Percentiles rank a stretch among this genome's conserved stretches.
Conservation (phyloP, 2,329 filamentous ascomycete genomes). For the Hypocrella siamensis region DNA sequence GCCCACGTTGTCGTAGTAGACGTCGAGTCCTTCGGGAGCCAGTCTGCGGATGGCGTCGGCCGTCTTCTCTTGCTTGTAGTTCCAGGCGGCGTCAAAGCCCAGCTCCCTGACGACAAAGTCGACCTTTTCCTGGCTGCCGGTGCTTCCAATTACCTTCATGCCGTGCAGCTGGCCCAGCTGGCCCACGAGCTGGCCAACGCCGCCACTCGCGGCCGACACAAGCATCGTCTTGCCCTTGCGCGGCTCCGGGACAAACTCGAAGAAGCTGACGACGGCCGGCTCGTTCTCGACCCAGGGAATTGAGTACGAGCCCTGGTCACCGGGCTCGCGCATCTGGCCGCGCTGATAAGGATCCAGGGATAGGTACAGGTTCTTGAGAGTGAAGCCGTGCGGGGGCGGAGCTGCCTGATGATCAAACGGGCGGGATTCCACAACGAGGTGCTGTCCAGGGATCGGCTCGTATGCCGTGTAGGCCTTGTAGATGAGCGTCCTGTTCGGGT, state of each 20-base stretch:
- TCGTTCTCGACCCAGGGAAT: neutral
- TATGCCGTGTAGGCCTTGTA: neutral
- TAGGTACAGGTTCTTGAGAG: neutral
- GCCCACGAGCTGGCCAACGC: conserved; percentile 66
- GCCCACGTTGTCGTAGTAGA: conserved; percentile 32
- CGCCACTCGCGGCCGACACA: conserved; percentile 58
- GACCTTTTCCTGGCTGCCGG: conserved; percentile 60
- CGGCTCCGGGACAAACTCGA: conserved; percentile 39
- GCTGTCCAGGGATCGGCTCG: neutral
- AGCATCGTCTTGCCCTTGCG: conserved; percentile 56
- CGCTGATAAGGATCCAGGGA: neutral
- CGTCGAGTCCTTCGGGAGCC: conserved; percentile 59
- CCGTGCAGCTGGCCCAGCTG: conserved; percentile 68
- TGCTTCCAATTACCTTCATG: conserved; percentile 57
- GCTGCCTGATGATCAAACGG: neutral
- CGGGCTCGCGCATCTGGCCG: neutral
- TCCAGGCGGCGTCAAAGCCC: conserved; percentile 45
- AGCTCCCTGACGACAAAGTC: conserved; percentile 36
- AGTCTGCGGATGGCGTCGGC: conserved; percentile 50
- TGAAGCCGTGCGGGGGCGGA: neutral
- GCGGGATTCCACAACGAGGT: neutral
- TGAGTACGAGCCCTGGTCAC: neutral
- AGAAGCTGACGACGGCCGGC: conserved; percentile 48
- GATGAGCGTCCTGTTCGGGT: neutral
- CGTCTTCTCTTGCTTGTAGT: conserved; percentile 66